A percentile compares a stretch with the other conserved stretches of the same genome.
Evolutionary conservation across 805 yeast genomes (phyloP).

Genomic region (Zygoascus tannicola): DNA sequence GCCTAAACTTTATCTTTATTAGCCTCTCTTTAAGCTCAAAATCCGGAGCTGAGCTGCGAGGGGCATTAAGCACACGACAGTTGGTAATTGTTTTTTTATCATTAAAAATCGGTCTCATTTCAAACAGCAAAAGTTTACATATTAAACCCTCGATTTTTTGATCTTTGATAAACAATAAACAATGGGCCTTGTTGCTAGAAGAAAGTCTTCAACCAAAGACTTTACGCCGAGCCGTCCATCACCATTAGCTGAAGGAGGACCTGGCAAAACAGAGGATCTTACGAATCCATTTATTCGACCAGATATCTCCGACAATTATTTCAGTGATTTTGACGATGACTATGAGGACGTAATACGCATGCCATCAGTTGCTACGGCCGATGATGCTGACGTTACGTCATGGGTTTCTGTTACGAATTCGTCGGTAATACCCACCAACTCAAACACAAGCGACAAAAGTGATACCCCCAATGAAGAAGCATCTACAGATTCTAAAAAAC

Average conservation of each 20-base stretch:
- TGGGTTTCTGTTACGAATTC: background rate
- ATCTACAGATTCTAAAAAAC: constrained; percentile 1
- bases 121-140: too few relatives aligned
- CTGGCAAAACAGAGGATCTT: constrained; percentile 3
- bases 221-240: background rate
- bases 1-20: too few relatives aligned
- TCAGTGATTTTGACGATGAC: background rate
- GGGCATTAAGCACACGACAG: too few relatives aligned
- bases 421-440: background rate
- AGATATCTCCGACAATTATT: background rate
- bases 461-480: background rate
- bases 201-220: background rate
- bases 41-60: too few relatives aligned
- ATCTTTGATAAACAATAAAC: too few relatives aligned
- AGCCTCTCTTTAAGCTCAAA: too few relatives aligned
- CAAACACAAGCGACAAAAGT: background rate
- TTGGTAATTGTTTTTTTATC: too few relatives aligned
- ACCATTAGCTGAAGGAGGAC: constrained; percentile 2
- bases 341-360: background rate
- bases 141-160: too few relatives aligned
- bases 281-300: constrained; percentile 1
- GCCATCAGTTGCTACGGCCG: background rate
- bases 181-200: background rate
- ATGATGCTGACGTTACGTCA: background rate
- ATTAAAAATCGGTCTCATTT: too few relatives aligned